A percentile compares a stretch with the other conserved stretches of the same genome.
Evolutionary conservation across 768 basidiomycete species (phyloP).

Genomic region (Psilocybe azurescens): DNA sequence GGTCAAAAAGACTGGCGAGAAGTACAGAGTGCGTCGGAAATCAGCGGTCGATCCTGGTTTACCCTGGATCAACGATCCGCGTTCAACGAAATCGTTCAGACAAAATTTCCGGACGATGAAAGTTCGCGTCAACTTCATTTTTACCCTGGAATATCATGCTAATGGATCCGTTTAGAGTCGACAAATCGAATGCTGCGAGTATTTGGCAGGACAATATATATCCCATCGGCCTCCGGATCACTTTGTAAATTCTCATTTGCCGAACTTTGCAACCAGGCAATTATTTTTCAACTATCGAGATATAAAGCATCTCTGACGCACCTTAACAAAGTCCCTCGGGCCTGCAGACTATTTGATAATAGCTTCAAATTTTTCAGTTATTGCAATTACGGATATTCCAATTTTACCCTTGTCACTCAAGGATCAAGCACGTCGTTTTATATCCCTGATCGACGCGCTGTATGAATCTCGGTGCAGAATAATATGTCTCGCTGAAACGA

Average conservation of each 20-base stretch:
- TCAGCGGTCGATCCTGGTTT: conserved; percentile 36
- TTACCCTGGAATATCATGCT: not conserved
- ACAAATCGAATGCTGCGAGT: conserved; percentile 40
- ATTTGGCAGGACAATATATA: conserved; percentile 49
- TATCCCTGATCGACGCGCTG: conserved; percentile 64
- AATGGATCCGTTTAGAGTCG: conserved; percentile 19
- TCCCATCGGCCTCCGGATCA: conserved; percentile 47
- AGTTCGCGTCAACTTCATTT: not conserved
- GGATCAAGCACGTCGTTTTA: conserved; percentile 64
- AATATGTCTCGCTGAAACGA: conserved; percentile 43
- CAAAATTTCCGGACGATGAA: not conserved
- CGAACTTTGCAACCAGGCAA: conserved; percentile 50
- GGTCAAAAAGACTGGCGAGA: conserved; percentile 52
- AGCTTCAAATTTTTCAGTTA: conserved; percentile 51
- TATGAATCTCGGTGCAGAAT: conserved; percentile 49
- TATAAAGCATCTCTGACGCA: not conserved
- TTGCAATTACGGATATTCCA: conserved; percentile 43
- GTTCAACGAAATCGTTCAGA: conserved; percentile 4
- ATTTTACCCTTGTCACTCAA: conserved; percentile 53
- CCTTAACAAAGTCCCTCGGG: conserved; percentile 41
- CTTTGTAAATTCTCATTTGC: conserved; percentile 53
- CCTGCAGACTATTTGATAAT: conserved; percentile 64
- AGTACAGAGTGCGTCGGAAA: conserved; percentile 20
- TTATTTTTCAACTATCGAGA: not conserved
- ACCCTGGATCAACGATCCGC: conserved; percentile 10